Evolutionary conservation across 176 grass and related monocot species (phyloP).

Genomic region (Musa beccarii): DNA sequence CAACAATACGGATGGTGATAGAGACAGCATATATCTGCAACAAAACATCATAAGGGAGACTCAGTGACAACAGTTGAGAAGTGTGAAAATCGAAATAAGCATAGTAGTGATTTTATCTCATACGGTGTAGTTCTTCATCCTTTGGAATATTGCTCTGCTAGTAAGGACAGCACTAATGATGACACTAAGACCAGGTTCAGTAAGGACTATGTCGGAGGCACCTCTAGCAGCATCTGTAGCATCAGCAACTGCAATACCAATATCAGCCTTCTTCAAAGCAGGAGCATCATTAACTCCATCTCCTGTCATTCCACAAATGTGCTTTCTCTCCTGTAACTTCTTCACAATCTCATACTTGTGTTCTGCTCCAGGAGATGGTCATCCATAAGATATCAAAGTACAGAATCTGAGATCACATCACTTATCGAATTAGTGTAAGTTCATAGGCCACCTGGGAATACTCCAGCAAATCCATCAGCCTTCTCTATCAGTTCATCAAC

Average conservation of each 20-base stretch:
- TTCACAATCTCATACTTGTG: constrained; percentile 98
- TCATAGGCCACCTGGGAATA: constrained; percentile 56
- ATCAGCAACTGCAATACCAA: constrained; percentile 91
- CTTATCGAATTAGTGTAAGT: not conserved
- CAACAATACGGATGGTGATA: constrained; percentile 97
- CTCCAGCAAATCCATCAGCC: constrained; percentile 90
- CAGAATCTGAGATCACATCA: too few relatives aligned
- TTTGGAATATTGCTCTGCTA: constrained; percentile 89
- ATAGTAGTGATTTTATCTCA: not conserved
- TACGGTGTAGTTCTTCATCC: constrained; percentile 99
- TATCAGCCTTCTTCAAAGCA: constrained; percentile 92
- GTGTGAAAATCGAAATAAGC: not conserved
- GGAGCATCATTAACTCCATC: constrained; percentile 96
- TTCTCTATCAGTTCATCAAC: constrained; percentile 82
- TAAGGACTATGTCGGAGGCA: constrained; percentile 97
- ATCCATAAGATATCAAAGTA: not conserved
- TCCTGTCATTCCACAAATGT: constrained; percentile 97
- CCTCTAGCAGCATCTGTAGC: constrained; percentile 86
- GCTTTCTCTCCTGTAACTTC: constrained; percentile 84
- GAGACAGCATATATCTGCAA: constrained; percentile 90
- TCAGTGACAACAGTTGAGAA: not conserved
- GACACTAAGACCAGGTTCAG: constrained; percentile 83
- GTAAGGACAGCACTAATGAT: constrained; percentile 98
- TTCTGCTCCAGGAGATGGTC: constrained; percentile 26
- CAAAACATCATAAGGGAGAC: constrained; percentile 7